Percentiles rank a stretch among this genome's conserved stretches.
Evolutionary conservation across 768 basidiomycete species (phyloP).

Genomic region (Solioccasus polychromus): DNA sequence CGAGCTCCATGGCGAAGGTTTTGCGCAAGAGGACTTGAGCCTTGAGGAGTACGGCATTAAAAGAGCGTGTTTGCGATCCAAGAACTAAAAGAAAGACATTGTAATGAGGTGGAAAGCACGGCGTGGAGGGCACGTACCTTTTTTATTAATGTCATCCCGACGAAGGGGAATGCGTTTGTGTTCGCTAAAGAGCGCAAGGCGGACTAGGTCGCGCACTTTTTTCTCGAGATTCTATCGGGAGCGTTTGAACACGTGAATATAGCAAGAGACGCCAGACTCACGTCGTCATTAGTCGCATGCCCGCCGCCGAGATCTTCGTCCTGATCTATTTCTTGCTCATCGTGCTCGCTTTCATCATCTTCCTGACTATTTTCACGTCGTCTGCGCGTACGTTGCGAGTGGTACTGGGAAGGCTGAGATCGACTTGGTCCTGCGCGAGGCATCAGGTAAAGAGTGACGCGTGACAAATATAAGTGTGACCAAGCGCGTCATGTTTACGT

Average conservation of each 20-base stretch:
- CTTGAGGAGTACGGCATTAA: conserved; percentile 57
- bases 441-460: conserved; percentile 20
- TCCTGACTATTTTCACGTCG: conserved; percentile 27
- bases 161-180: conserved; percentile 62
- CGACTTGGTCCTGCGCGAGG: conserved; percentile 33
- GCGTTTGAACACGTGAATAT: background rate
- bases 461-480: no score
- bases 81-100: conserved; percentile 41
- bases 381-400: conserved; percentile 34
- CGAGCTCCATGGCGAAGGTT: conserved; percentile 82
- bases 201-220: conserved; percentile 69
- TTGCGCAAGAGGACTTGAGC: conserved; percentile 65
- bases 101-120: background rate
- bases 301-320: conserved; percentile 29
- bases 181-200: conserved; percentile 81
- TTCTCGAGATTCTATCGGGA: conserved; percentile 55
- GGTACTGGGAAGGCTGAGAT: conserved; percentile 37
- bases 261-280: conserved; percentile 1
- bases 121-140: conserved; percentile 45
- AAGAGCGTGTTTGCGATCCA: conserved; percentile 49
- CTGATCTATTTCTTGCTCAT: conserved; percentile 15
- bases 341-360: conserved; percentile 36
- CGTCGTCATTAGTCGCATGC: conserved; percentile 21
- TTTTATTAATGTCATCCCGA: conserved; percentile 85
- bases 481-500: conserved; percentile 72